Percentiles rank a stretch among this genome's conserved stretches.
phyloP scores from a whole-genome alignment of 2,329 filamentous ascomycete genomes.

The Sphaerostilbella broomeana region DNA sequence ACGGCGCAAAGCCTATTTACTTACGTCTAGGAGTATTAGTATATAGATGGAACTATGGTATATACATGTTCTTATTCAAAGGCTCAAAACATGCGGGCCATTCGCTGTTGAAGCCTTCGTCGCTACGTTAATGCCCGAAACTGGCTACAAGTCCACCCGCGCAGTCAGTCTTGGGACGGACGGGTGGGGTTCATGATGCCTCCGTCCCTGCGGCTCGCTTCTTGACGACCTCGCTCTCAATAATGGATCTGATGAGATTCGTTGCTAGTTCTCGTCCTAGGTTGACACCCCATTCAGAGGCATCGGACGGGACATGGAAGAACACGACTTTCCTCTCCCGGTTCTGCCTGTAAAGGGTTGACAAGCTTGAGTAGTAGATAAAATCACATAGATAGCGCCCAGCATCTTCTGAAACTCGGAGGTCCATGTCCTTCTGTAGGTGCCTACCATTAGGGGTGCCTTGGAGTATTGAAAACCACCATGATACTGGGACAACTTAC shows the following conservation, averaged over 20 bases:
- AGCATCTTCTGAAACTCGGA: constrained; percentile 61
- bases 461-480: too few species aligned
- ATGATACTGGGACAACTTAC: constrained; percentile 36
- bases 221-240: constrained; percentile 39
- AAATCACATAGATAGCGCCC: constrained; percentile 73
- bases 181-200: not conserved
- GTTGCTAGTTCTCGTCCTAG: constrained; percentile 46
- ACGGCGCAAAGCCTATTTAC: too few species aligned
- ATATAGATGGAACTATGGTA: too few species aligned
- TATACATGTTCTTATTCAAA: too few species aligned
- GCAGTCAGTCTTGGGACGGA: too few species aligned
- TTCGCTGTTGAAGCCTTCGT: too few species aligned
- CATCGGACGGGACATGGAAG: constrained; percentile 62
- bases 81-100: too few species aligned
- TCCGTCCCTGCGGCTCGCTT: constrained; percentile 13
- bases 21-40: too few species aligned
- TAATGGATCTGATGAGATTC: constrained; percentile 51
- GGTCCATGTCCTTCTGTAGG: constrained; percentile 33
- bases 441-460: not conserved
- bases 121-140: too few species aligned
- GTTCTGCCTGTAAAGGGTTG: constrained; percentile 45
- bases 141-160: too few species aligned
- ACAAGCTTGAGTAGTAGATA: constrained; percentile 65
- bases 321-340: constrained; percentile 54
- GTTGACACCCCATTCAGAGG: constrained; percentile 41